Percentiles rank a stretch among this genome's conserved stretches.
Evolutionary conservation across 495 filamentous ascomycete genomes (phyloP).

Genomic region (Penicillium parvum): DNA sequence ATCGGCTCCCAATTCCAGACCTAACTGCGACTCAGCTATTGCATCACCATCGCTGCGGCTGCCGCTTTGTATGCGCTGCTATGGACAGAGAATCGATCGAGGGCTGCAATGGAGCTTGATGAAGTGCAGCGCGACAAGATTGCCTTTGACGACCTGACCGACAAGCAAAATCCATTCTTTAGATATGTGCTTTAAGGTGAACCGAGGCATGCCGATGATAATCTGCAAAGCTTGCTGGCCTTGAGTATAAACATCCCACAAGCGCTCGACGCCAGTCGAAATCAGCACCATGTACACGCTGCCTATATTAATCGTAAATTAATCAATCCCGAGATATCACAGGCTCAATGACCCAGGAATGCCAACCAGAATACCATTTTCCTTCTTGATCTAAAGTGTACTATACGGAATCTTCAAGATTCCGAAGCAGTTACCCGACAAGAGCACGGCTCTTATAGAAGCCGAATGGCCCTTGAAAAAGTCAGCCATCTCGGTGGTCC

Average conservation of each 20-base stretch:
- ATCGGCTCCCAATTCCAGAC: background rate
- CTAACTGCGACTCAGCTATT: slow-evolving; percentile 48
- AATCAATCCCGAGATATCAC: too few species aligned
- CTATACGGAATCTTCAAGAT: slow-evolving; percentile 21
- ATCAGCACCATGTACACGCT: too few species aligned
- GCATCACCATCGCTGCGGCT: slow-evolving; percentile 58
- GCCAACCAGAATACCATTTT: background rate
- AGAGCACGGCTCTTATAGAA: background rate
- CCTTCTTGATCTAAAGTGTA: background rate
- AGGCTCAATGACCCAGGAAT: too few species aligned
- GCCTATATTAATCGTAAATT: too few species aligned
- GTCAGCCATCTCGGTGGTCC: slow-evolving; percentile 51
- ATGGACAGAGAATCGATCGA: slow-evolving; percentile 51
- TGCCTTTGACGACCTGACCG: slow-evolving; percentile 70
- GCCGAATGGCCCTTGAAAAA: background rate
- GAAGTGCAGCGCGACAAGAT: slow-evolving; percentile 58
- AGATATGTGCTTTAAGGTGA: slow-evolving; percentile 56
- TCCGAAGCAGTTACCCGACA: slow-evolving; percentile 13
- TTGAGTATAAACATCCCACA: background rate
- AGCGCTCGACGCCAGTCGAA: too few species aligned
- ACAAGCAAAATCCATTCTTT: slow-evolving; percentile 72
- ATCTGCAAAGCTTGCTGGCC: background rate
- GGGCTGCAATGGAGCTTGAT: slow-evolving; percentile 45
- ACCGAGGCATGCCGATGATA: background rate
- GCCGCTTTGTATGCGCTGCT: slow-evolving; percentile 54